phyloP scores from a whole-genome alignment of 805 yeast genomes.

The Saturnispora saitoi region DNA sequence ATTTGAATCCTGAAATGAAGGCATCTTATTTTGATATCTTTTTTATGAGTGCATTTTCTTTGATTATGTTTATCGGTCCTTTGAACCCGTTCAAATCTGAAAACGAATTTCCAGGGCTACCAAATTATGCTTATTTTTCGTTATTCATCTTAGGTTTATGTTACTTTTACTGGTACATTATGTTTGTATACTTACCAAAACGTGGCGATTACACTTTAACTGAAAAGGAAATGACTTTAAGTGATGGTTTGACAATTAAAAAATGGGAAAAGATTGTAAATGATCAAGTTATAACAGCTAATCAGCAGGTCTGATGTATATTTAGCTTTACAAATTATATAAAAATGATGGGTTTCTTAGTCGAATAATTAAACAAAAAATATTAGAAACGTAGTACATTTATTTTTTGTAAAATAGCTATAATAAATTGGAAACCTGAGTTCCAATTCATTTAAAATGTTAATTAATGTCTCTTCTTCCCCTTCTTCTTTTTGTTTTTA shows the following conservation, averaged over 20 bases:
- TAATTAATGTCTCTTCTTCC: constrained; percentile 1
- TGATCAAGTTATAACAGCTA: not conserved
- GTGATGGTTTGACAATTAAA: constrained; percentile 53
- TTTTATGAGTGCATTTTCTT: constrained; percentile 37
- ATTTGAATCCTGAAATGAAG: constrained; percentile 40
- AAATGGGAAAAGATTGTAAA: constrained; percentile 39
- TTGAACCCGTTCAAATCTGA: constrained; percentile 32
- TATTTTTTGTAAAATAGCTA: not conserved
- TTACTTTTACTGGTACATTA: constrained; percentile 45
- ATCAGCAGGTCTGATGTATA: constrained; percentile 2
- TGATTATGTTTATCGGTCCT: constrained; percentile 45
- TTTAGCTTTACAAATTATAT: not conserved
- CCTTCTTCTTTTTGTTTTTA: not conserved
- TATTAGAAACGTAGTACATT: not conserved
- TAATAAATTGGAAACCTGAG: not conserved
- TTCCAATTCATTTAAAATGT: not conserved
- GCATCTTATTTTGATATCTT: constrained; percentile 42
- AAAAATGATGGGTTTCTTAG: not conserved
- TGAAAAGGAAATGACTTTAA: constrained; percentile 32
- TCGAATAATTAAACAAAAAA: not conserved
- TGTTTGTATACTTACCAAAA: constrained; percentile 43
- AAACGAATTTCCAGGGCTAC: constrained; percentile 32
- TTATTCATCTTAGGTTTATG: constrained; percentile 35
- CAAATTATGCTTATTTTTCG: constrained; percentile 42
- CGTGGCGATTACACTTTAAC: constrained; percentile 37